A percentile compares a stretch with the other conserved stretches of the same genome.
Evolutionary conservation across 805 yeast species (phyloP).

Genomic region (Candida verbasci): DNA sequence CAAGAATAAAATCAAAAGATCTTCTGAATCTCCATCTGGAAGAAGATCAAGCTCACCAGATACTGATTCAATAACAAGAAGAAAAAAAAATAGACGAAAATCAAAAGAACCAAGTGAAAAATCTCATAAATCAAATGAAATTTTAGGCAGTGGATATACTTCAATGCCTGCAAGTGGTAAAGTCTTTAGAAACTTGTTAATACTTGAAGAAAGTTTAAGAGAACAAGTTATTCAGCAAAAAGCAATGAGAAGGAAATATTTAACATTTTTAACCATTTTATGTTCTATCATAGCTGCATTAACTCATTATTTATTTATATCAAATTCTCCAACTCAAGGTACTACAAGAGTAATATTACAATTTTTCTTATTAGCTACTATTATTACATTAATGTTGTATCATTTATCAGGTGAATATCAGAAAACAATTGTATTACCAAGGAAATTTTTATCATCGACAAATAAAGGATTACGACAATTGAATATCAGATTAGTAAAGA

Average conservation of each 20-base stretch:
- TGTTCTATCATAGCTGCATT: slow-evolving; percentile 39
- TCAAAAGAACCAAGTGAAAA: slow-evolving; percentile 12
- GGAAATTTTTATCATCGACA: slow-evolving; percentile 73
- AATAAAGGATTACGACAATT: slow-evolving; percentile 86
- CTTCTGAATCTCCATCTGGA: not conserved
- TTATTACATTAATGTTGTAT: slow-evolving; percentile 69
- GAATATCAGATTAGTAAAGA: slow-evolving; percentile 72
- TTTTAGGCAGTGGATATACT: slow-evolving; percentile 24
- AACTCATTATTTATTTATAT: slow-evolving; percentile 33
- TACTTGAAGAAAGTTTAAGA: slow-evolving; percentile 81
- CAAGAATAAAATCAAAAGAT: slow-evolving; percentile 1
- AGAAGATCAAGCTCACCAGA: slow-evolving; percentile 7
- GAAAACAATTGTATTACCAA: slow-evolving; percentile 77
- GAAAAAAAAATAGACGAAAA: slow-evolving; percentile 21
- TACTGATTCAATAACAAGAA: slow-evolving; percentile 15
- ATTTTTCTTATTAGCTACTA: slow-evolving; percentile 55
- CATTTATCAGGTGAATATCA: slow-evolving; percentile 87
- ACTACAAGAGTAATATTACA: slow-evolving; percentile 41
- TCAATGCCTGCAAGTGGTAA: slow-evolving; percentile 55
- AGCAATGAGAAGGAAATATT: slow-evolving; percentile 57
- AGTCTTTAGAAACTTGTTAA: slow-evolving; percentile 74
- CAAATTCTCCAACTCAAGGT: slow-evolving; percentile 20
- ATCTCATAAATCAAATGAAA: slow-evolving; percentile 10
- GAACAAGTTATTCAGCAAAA: slow-evolving; percentile 75
- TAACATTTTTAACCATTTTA: slow-evolving; percentile 44